These are phyloP conservation scores for Glycine latifolia DNA, from an alignment of 306 rosid genomes.

Conservation along the genomic window DNA sequence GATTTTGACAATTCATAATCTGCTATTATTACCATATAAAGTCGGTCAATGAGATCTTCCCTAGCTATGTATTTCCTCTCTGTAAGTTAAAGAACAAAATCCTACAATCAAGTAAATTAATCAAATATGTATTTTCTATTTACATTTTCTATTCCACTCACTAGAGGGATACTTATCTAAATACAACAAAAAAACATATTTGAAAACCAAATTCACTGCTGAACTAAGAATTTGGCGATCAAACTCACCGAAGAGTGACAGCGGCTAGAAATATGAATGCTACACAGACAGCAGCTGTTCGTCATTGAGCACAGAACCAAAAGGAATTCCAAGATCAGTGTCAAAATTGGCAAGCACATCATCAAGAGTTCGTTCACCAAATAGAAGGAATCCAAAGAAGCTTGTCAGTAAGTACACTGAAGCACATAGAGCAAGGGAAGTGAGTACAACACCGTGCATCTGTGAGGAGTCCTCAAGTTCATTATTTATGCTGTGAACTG, in stretches of 20 bases:
- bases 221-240: slow-evolving; percentile 8
- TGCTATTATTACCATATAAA: slow-evolving; percentile 2
- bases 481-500: slow-evolving; percentile 86
- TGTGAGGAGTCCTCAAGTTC: slow-evolving; percentile 79
- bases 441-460: slow-evolving; percentile 71
- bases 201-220: slow-evolving; percentile 12
- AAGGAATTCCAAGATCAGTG: slow-evolving; percentile 82
- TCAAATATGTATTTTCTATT: not conserved
- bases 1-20: not conserved
- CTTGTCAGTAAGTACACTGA: slow-evolving; percentile 84
- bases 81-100: slow-evolving; percentile 6
- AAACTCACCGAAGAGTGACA: slow-evolving; percentile 54
- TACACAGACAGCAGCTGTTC: slow-evolving; percentile 62
- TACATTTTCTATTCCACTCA: not conserved
- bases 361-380: slow-evolving; percentile 81
- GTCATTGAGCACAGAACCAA: slow-evolving; percentile 70
- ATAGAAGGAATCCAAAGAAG: slow-evolving; percentile 89
- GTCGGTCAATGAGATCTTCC: slow-evolving; percentile 1
- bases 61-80: not conserved
- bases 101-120: not conserved
- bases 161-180: not conserved
- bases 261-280: slow-evolving; percentile 62
- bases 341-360: slow-evolving; percentile 95
- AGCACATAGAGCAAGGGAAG: slow-evolving; percentile 75
- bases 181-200: not conserved